A percentile compares a stretch with the other conserved stretches of the same genome.
Evolutionary conservation across 176 grass and related monocot genomes (phyloP).

Genomic region (Chloris gayana): DNA sequence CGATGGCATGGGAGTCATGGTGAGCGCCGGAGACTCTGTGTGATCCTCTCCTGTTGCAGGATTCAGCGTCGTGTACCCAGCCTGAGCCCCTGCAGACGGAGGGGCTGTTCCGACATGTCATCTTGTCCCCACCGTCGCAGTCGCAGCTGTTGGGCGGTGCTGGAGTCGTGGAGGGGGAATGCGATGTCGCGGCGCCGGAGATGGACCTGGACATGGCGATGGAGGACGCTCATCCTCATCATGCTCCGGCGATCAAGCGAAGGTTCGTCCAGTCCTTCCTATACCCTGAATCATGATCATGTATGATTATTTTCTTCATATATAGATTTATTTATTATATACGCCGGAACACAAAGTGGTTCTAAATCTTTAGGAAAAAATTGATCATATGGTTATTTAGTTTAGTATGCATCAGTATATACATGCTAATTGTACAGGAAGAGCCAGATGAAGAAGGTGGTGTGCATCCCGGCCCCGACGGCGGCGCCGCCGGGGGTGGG

Average conservation of each 20-base stretch:
- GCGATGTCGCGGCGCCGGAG: not conserved
- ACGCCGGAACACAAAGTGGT: no score
- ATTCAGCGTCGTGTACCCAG: not conserved
- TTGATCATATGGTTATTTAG: no score
- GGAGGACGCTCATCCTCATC: not conserved
- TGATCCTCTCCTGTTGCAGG: not conserved
- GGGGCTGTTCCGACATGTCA: not conserved
- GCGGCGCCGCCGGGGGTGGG: constrained; percentile 42
- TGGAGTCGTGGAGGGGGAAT: not conserved
- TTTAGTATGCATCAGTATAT: no score
- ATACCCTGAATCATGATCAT: not conserved
- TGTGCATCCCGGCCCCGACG: constrained; percentile 84
- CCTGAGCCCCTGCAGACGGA: not conserved
- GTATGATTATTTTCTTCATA: not conserved
- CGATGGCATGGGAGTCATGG: constrained; percentile 9
- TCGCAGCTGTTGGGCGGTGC: not conserved
- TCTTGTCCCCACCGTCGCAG: not conserved
- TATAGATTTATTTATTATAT: no score
- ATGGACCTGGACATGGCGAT: constrained; percentile 33
- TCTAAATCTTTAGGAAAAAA: no score
- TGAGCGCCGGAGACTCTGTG: not conserved
- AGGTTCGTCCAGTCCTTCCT: not conserved
- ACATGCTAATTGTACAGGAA: constrained; percentile 44
- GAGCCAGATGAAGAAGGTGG: constrained; percentile 84
- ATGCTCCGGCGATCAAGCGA: constrained; percentile 21